Base-by-base conservation (phyloP, 225 moss, liverwort and hornwort genomes). In the Polytrichum commune region DNA sequence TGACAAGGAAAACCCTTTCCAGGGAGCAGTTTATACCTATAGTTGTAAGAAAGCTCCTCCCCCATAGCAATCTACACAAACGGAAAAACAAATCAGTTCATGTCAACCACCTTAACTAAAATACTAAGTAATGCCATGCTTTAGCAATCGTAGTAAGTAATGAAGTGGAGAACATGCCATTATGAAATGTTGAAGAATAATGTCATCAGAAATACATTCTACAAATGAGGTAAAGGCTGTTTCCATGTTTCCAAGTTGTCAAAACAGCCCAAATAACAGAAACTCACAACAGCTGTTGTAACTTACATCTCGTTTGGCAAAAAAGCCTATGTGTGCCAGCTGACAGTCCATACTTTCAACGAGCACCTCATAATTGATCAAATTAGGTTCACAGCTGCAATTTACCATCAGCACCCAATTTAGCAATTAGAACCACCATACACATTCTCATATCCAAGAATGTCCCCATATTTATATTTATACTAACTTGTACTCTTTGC, bases 281-380 rank as follows among this genome's bases (percentile, higher is more conserved):
- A 46, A 46, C 46, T 46, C 46, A 4, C 16, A 3, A 38, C 38
- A 46, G 46, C 13, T 46, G 46, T 10, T 10, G 1, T 13, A n/a
- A 84, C 96, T 88, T 85, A 97, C 96, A 88, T 98, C 92, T 54
- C 91, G 89, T 79, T 95, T 90, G 76, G 97, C 92, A 79, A 92
- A 98, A 74, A 98, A 92, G 74, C 97, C 97, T 74, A 98, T 98
- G 61, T 98, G 97, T 67, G 97, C 97, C 65, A 98, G 80, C 65
- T 92, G 97, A 71, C 86, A 92, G 75, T 98, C 97, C 91, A 98
- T 90, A 78, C 94, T 95, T 73, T 98, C 95, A 66, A 95, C 90
- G 19, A 98, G 90, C 63, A 98, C 95, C 80, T 94, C 95, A 80
- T 98, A 95, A 71, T 98, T 98, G 68, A 93, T 83, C 86, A 98